phyloP scores from a whole-genome alignment of 441 rosid genomes.

The Manihot esculenta region DNA sequence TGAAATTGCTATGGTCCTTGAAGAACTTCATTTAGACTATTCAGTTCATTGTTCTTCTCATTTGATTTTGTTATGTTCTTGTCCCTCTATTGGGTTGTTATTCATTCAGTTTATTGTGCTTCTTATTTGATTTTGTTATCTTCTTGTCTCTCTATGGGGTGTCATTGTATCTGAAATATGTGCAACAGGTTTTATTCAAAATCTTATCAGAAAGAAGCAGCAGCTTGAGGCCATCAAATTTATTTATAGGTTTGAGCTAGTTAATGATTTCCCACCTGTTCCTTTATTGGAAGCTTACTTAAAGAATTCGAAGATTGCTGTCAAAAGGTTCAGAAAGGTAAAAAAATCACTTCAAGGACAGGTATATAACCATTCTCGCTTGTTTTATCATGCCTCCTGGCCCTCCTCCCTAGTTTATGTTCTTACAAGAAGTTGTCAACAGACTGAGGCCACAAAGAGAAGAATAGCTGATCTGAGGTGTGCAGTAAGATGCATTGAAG shows the following conservation, averaged over 20 bases:
- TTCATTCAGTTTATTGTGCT: slow-evolving; percentile 6
- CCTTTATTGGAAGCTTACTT: slow-evolving; percentile 29
- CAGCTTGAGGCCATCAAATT: slow-evolving; percentile 33
- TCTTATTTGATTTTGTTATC: background rate
- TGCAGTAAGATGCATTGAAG: slow-evolving; percentile 27
- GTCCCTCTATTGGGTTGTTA: background rate
- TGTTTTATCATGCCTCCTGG: slow-evolving; percentile 2
- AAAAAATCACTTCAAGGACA: slow-evolving; percentile 19
- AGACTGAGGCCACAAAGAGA: slow-evolving; percentile 25
- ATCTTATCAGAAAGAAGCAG: slow-evolving; percentile 31
- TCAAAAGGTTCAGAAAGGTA: slow-evolving; percentile 5
- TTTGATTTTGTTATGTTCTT: background rate
- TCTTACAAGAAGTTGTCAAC: background rate
- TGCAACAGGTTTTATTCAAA: slow-evolving; percentile 34
- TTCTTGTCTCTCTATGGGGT: background rate
- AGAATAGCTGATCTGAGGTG: slow-evolving; percentile 25
- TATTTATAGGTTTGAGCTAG: slow-evolving; percentile 34
- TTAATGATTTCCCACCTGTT: slow-evolving; percentile 29
- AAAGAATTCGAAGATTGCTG: slow-evolving; percentile 10
- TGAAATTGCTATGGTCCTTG: background rate
- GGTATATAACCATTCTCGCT: slow-evolving; percentile 11
- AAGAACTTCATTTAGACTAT: background rate
- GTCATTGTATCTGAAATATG: background rate
- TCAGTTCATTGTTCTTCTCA: slow-evolving; percentile 3
- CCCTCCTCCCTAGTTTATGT: background rate